Conservation (phyloP, 495 filamentous ascomycete species). For the Physcia stellaris region DNA sequence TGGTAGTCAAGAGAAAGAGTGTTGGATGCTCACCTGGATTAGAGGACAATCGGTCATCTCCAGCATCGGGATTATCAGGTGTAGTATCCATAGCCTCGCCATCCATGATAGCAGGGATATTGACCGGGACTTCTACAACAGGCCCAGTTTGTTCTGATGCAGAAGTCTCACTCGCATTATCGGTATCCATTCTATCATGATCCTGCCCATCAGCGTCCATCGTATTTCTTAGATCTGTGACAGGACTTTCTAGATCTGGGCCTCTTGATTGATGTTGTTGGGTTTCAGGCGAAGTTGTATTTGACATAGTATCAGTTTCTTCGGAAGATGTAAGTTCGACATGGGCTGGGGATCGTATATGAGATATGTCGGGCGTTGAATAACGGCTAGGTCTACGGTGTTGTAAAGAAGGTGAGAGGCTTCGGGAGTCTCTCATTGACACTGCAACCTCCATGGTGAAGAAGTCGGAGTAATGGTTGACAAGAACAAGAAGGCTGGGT, state of each 20-base stretch:
- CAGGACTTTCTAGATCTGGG: no score
- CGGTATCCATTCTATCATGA: conserved; percentile 20
- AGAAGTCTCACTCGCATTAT: conserved; percentile 11
- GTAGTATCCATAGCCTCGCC: conserved; percentile 17
- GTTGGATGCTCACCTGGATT: neutral
- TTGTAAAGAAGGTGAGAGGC: conserved; percentile 1
- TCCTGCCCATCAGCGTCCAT: conserved; percentile 11
- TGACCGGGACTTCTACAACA: neutral
- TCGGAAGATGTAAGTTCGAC: neutral
- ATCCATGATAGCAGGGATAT: neutral
- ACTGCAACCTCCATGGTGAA: conserved; percentile 1
- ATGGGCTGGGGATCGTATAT: neutral
- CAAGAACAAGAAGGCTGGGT: no score
- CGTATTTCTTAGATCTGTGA: no score
- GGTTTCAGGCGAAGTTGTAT: no score
- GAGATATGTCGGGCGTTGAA: neutral
- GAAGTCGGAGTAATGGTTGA: no score
- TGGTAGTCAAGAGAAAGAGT: no score
- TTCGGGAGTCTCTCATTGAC: neutral
- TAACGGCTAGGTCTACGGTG: neutral
- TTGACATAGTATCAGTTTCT: no score
- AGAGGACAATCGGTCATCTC: neutral
- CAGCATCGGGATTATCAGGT: conserved; percentile 7
- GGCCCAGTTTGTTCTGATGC: neutral
- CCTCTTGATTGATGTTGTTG: no score